These are phyloP conservation scores for Gnomoniopsis sp. DNA, from an alignment of 2,329 filamentous ascomycete genomes.

Conservation along the genomic window DNA sequence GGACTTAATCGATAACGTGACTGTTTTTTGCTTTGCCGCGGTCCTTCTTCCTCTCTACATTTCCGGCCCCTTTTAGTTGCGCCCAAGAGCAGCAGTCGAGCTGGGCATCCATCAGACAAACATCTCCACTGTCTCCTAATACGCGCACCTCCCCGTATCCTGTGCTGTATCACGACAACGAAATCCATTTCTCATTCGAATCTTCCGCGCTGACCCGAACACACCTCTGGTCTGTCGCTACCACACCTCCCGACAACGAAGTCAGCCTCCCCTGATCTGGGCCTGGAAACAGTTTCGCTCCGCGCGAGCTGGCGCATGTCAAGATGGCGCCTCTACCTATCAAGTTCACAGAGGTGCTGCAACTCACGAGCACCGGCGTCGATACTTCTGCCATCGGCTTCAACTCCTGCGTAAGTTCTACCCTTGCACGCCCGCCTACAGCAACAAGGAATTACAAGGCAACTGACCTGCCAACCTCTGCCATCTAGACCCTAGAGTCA, in stretches of 20 bases:
- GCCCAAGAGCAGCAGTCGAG: constrained; percentile 9
- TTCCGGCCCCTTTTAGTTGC: constrained; percentile 10
- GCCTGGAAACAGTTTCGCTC: constrained; percentile 8
- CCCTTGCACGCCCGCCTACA: constrained; percentile 21
- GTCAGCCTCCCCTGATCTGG: constrained; percentile 2
- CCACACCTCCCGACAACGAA: not conserved
- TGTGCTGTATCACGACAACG: not conserved
- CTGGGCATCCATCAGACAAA: constrained; percentile 15
- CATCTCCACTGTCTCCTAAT: not conserved
- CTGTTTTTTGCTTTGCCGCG: constrained; percentile 3
- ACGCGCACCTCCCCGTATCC: not conserved
- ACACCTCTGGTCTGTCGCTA: not conserved
- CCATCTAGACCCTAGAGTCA: constrained; percentile 85
- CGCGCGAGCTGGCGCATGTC: constrained; percentile 31
- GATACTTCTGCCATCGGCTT: constrained; percentile 64
- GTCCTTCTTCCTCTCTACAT: constrained; percentile 9
- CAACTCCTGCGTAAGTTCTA: constrained; percentile 72
- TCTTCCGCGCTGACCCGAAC: not conserved
- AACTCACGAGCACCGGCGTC: constrained; percentile 35
- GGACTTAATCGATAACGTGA: constrained; percentile 7
- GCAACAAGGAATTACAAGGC: not conserved
- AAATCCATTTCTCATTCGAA: not conserved
- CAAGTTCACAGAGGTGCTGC: constrained; percentile 40
- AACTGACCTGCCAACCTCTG: constrained; percentile 14
- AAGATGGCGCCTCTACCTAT: constrained; percentile 36